Conservation (phyloP, 805 yeast species). For the Starmerella powellii region DNA sequence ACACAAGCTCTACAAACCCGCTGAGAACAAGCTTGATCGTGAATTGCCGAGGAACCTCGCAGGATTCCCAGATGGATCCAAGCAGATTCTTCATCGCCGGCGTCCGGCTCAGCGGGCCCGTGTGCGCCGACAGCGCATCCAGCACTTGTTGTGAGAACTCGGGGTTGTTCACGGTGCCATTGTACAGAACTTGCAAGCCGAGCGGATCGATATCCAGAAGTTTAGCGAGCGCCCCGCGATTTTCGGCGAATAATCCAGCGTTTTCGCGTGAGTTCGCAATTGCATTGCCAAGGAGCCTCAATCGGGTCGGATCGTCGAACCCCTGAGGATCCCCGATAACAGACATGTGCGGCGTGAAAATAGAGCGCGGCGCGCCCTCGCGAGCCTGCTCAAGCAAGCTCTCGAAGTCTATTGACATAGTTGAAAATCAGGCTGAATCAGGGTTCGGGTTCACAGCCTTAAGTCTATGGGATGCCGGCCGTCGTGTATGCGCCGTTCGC, state of each 20-base stretch:
- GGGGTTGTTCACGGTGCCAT: slow-evolving; percentile 11
- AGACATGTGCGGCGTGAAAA: slow-evolving; percentile 7
- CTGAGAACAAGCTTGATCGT: slow-evolving; percentile 5
- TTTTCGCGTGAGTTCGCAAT: slow-evolving; percentile 10
- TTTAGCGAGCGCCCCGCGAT: slow-evolving; percentile 1
- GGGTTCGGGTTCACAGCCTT: too few species aligned
- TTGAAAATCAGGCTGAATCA: neutral
- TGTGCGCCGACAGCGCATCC: neutral
- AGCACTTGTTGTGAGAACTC: slow-evolving; percentile 8
- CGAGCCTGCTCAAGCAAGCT: slow-evolving; percentile 10
- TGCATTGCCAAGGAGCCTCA: slow-evolving; percentile 19
- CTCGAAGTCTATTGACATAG: slow-evolving; percentile 4
- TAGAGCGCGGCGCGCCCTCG: slow-evolving; percentile 2
- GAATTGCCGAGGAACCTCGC: neutral
- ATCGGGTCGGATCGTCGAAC: slow-evolving; percentile 8
- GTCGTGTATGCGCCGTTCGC: too few species aligned
- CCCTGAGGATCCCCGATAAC: slow-evolving; percentile 2
- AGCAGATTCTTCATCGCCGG: slow-evolving; percentile 2
- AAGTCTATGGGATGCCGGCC: too few species aligned
- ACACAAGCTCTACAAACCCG: slow-evolving; percentile 16
- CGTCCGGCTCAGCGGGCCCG: slow-evolving; percentile 2
- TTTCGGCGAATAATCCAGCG: slow-evolving; percentile 4
- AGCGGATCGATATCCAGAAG: slow-evolving; percentile 5
- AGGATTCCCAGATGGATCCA: slow-evolving; percentile 12
- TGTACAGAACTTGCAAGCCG: slow-evolving; percentile 14